Evolutionary conservation across 2,329 filamentous ascomycete genomes (phyloP), one percentile per base, ranked within the genome.

Genomic region (Trichoderma sp.): DNA sequence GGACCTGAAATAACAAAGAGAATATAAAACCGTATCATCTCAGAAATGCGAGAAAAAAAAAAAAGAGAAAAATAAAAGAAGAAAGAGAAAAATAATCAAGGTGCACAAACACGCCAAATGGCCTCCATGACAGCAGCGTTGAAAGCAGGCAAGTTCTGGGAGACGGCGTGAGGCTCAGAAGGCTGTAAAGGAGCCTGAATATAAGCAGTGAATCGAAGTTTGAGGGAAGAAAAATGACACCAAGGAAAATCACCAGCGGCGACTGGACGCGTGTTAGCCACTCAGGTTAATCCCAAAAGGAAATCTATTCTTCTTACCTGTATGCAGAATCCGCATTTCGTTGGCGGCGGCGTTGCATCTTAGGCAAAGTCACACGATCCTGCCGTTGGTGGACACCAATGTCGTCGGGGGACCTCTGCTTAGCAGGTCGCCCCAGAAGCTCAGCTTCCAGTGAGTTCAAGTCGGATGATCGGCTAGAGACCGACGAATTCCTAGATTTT

Each of bases 381-480:
- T 74, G 74, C 7, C 75, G 73, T 43, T 73, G 73, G 7, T 76
- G 78, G 53, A 73, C 70, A 24, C 70, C 73, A 6, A 73, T 71
- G 39, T 77, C 77, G 24, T 78, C 76, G 0, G 77, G 74, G 14
- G 77, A 77, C 71, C 77, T 80, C 18, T 77, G 75, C 72, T 80
- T 82, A 6, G 73, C 72, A 14, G 81, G 76, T 12, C 78, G 76
- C 39, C 81, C 81, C 1, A 83, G 74, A 2, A 83, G 78, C 68
- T 82, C 81, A 2, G 81, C 81, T 72, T 83, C 81, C 11, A 83
- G 73, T 7, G 80, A 82, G 71, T 81, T 81, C 56, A 83, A 73
- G 8, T 82, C 81, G 11, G 81, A 83, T 2, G 80, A 81, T 39
- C 77, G 77, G 63, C 74, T 77, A 21, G 79, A 79, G 18, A 78